A percentile compares a stretch with the other conserved stretches of the same genome.
Conservation (phyloP, 805 yeast species). For the Candida xyloterini region DNA sequence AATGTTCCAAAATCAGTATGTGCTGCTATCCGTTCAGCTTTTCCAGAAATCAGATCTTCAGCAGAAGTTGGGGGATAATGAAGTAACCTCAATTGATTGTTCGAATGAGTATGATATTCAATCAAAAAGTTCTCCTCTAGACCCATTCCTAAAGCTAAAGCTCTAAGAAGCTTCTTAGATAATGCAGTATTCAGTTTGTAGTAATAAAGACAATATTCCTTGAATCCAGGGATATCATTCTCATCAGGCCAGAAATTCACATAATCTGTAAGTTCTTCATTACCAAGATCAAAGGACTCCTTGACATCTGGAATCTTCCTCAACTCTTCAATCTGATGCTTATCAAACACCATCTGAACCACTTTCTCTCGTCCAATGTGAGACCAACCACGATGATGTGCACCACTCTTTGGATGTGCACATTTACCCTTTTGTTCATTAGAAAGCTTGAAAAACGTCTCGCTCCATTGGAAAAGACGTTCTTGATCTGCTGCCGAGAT, state of each 20-base stretch:
- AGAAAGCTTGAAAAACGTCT: slow-evolving; percentile 26
- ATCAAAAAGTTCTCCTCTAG: slow-evolving; percentile 29
- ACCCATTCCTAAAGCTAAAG: slow-evolving; percentile 32
- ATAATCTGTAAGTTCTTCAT: slow-evolving; percentile 18
- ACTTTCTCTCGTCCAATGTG: slow-evolving; percentile 25
- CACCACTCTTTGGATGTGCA: slow-evolving; percentile 21
- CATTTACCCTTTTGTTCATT: slow-evolving; percentile 25
- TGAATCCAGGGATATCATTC: slow-evolving; percentile 29
- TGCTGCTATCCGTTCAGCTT: slow-evolving; percentile 37
- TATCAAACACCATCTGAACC: slow-evolving; percentile 23
- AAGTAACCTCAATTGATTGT: slow-evolving; percentile 32
- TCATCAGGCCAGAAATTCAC: slow-evolving; percentile 27
- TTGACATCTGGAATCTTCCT: slow-evolving; percentile 29
- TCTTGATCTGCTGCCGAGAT: slow-evolving; percentile 17
- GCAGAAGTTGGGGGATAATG: slow-evolving; percentile 33
- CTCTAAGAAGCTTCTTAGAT: slow-evolving; percentile 25
- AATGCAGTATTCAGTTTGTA: slow-evolving; percentile 21
- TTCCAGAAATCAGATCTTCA: slow-evolving; percentile 26
- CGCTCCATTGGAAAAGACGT: slow-evolving; percentile 20
- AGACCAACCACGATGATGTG: slow-evolving; percentile 29
- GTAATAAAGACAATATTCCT: slow-evolving; percentile 20
- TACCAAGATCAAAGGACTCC: slow-evolving; percentile 35
- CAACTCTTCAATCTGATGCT: slow-evolving; percentile 13
- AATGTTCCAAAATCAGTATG: slow-evolving; percentile 39
- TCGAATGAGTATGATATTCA: slow-evolving; percentile 24